Evolutionary conservation across 2,329 filamentous ascomycete species (phyloP).

Genomic region (Penicillium vulpinum): DNA sequence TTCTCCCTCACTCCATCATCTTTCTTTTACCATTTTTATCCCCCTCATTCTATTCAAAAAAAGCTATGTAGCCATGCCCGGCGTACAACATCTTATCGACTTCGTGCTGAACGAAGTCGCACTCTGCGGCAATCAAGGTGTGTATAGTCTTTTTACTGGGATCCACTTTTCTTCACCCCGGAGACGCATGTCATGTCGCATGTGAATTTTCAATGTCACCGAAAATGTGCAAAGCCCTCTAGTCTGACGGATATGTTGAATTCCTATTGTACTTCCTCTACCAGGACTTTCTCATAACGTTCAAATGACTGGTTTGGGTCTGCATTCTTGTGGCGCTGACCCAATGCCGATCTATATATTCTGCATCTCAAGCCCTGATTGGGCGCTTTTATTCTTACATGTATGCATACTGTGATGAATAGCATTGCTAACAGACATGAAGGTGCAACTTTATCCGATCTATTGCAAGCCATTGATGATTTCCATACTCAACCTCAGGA

Average conservation of each 20-base stretch:
- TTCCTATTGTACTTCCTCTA: neutral
- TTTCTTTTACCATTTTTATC: constrained; percentile 3
- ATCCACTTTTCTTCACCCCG: constrained; percentile 22
- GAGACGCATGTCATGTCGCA: constrained; percentile 6
- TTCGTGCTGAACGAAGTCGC: constrained; percentile 61
- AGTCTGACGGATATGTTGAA: neutral
- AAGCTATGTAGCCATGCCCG: constrained; percentile 43
- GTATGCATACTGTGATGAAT: neutral
- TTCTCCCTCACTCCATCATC: neutral
- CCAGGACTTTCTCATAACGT: neutral
- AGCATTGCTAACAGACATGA: constrained; percentile 25
- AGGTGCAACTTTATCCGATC: constrained; percentile 40
- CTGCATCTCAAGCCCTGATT: neutral
- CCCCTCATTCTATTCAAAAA: neutral
- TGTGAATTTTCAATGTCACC: constrained; percentile 2
- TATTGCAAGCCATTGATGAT: constrained; percentile 36
- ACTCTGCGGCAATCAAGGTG: constrained; percentile 59
- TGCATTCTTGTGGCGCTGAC: neutral
- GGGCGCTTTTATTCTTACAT: neutral
- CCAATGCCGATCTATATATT: neutral
- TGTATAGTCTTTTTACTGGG: constrained; percentile 32
- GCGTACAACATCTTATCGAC: constrained; percentile 59
- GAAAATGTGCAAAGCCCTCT: neutral
- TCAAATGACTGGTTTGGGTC: neutral
- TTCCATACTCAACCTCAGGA: constrained; percentile 37